A percentile compares a stretch with the other conserved stretches of the same genome.
Evolutionary conservation across 192 early-diverging fungal species (phyloP).

Genomic region (Endogone sp.): DNA sequence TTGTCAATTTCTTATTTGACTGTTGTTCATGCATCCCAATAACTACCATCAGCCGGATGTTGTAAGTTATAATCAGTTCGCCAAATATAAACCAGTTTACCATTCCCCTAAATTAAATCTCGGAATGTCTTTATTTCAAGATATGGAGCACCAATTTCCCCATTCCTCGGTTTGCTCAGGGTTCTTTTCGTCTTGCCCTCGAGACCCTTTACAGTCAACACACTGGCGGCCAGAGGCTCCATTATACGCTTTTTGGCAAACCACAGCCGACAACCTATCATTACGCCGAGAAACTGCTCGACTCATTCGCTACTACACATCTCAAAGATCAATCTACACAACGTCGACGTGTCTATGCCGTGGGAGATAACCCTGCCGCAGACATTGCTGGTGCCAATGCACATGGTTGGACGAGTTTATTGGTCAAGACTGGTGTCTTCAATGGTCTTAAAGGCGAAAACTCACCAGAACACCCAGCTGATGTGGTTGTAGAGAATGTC

Average conservation of each 20-base stretch:
- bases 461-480: conserved; percentile 48
- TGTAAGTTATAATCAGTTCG: no score
- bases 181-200: conserved; percentile 69
- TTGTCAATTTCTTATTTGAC: conserved; percentile 29
- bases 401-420: conserved; percentile 66
- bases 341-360: conserved; percentile 39
- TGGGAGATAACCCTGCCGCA: conserved; percentile 67
- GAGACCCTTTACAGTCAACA: conserved; percentile 58
- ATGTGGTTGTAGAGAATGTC: conserved; percentile 56
- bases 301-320: conserved; percentile 12
- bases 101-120: no score
- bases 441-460: conserved; percentile 40
- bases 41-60: no score
- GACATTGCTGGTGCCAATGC: conserved; percentile 75
- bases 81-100: no score
- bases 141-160: conserved; percentile 85
- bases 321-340: no score
- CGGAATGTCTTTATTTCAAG: no score
- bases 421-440: conserved; percentile 73
- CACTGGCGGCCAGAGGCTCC: conserved; percentile 40
- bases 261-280: conserved; percentile 73
- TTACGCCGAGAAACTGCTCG: conserved; percentile 56
- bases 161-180: conserved; percentile 77
- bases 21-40: conserved; percentile 21
- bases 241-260: conserved; percentile 79